Percentiles rank a stretch among this genome's conserved stretches.
phyloP scores from a whole-genome alignment of 2,329 filamentous ascomycete species.

The Aspergillus puulaauensis region DNA sequence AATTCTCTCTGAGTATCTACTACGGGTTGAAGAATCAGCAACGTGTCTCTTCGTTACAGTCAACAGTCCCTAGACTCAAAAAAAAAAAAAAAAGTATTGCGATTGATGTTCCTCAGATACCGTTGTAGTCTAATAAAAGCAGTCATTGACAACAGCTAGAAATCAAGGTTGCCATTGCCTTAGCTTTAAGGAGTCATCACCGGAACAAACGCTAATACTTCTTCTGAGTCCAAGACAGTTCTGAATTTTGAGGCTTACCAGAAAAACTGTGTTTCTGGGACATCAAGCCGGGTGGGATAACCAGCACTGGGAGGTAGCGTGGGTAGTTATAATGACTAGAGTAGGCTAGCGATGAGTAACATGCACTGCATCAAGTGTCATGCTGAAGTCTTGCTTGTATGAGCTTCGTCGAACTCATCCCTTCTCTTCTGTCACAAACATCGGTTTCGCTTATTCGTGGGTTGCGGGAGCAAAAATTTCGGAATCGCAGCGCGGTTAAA shows the following conservation, averaged over 20 bases:
- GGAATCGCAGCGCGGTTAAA: constrained; percentile 7
- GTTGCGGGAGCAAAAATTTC: constrained; percentile 12
- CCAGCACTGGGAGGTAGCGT: constrained; percentile 10
- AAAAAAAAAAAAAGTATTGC: constrained; percentile 6
- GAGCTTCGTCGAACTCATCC: constrained; percentile 18
- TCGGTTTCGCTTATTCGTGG: background rate
- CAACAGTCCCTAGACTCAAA: background rate
- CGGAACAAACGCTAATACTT: constrained; percentile 29
- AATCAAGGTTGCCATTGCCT: constrained; percentile 52
- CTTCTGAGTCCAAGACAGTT: constrained; percentile 9
- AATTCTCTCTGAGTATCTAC: constrained; percentile 22
- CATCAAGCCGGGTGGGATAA: constrained; percentile 9
- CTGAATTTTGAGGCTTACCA: constrained; percentile 22
- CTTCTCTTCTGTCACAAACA: constrained; percentile 5
- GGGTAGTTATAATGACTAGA: background rate
- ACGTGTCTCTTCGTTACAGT: constrained; percentile 19
- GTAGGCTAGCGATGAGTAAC: constrained; percentile 13
- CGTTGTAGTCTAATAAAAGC: constrained; percentile 82
- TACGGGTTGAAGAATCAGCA: constrained; percentile 25
- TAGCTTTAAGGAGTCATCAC: constrained; percentile 49
- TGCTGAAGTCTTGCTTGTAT: constrained; percentile 10
- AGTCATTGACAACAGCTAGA: constrained; percentile 52
- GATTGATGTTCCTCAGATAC: constrained; percentile 73
- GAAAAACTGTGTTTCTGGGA: constrained; percentile 19
- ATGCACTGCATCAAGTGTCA: constrained; percentile 16